A percentile compares a stretch with the other conserved stretches of the same genome.
Conservation (phyloP, 345 rosid genomes). For the Salix purpurea region DNA sequence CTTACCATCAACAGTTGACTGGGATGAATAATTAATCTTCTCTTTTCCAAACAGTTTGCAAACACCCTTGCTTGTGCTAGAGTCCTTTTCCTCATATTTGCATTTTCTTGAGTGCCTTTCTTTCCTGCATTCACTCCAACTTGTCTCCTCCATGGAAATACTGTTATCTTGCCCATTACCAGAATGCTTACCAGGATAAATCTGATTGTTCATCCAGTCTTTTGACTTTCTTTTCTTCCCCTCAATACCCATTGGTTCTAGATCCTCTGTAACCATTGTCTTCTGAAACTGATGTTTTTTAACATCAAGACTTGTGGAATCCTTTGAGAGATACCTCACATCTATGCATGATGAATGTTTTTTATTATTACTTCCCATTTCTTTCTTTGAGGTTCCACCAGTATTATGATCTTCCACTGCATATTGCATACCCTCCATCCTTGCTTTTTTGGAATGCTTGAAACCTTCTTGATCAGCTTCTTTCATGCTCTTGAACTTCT, state of each 20-base stretch:
- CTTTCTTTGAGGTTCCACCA: neutral
- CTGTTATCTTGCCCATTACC: neutral
- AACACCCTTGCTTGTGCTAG: neutral
- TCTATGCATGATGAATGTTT: neutral
- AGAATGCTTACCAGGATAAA: neutral
- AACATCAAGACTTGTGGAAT: neutral
- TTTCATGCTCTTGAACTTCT: neutral
- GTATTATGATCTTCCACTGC: neutral
- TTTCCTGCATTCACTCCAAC: neutral
- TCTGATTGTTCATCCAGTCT: neutral
- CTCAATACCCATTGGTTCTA: neutral
- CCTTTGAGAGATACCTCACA: neutral
- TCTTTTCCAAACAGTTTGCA: neutral
- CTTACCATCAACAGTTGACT: neutral
- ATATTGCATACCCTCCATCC: neutral
- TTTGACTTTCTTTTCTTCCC: neutral
- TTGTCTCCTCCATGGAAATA: neutral
- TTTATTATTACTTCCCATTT: neutral
- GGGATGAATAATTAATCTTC: neutral
- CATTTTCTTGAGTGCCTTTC: neutral
- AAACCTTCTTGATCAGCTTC: neutral
- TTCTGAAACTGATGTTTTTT: neutral
- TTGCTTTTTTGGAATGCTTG: constrained; percentile 2
- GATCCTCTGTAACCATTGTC: neutral
- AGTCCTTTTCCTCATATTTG: neutral